Base-by-base conservation (phyloP, 805 yeast species). In the Kodamaea restingae region DNA sequence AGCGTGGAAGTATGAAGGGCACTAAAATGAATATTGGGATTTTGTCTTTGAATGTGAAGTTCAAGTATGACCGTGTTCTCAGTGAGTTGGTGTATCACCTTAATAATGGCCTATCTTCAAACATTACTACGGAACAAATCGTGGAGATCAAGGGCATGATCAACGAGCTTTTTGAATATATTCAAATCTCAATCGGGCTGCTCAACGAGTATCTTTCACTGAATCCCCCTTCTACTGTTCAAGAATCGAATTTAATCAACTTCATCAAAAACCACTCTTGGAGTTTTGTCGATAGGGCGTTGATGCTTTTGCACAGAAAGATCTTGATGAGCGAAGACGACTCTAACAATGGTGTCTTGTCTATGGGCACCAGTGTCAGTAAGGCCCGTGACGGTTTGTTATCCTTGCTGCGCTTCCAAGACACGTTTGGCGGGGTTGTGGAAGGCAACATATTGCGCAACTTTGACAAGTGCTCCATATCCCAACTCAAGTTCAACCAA, bases 241-340 rank as follows among this genome's bases (percentile, higher is more conserved):
- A 56, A 35, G 73, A 58, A 49, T 60, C 58, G 63, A 73, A 73
- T 40, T 60, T 75, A 24, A 63, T 74, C 15, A 59, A 70, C 53
- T 56, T 77, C 63, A 70, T 75, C 55, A 51, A 70, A 53, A 59
- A 71, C 58, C 63, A 73, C 60, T 60, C 67, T 54, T 59, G 76
- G 58, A 64, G 79, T 18, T 71, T 75, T 51, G 78, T 77, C 32
- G 84, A 78, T 51, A 63, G 81, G 39, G 77, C 80, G 1, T 40
- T 61, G 34, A 63, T 67, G 71, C 51, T 68, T 25, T 50, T 69
- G 11, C 73, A 69, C 45, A 67, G 66, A 45, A 67, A 65, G 42
- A 65, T 63, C 50, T 44, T 69, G 55, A 41, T 69, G 60, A 55
- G 61, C 52, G 63, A 63, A 20, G 27, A 22, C 14, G 40, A 31